Percentiles rank a stretch among this genome's conserved stretches.
phyloP scores from a whole-genome alignment of 1,139 yeast species.

The Dujonia santamariae region DNA sequence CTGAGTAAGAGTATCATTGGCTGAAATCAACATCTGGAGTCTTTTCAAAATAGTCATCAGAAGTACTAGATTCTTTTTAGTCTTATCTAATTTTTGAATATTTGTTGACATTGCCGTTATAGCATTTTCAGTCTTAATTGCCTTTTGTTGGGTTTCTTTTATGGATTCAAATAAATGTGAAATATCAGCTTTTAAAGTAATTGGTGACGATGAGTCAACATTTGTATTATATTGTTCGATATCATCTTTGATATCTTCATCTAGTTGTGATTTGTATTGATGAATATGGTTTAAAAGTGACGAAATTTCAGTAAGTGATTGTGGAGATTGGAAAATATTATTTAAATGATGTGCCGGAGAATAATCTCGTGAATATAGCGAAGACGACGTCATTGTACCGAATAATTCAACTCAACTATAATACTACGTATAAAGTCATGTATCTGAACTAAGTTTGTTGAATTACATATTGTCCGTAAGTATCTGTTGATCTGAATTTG shows the following conservation, averaged over 20 bases:
- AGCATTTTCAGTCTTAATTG: constrained; percentile 51
- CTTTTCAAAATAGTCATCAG: constrained; percentile 86
- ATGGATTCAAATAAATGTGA: constrained; percentile 42
- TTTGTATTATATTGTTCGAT: constrained; percentile 27
- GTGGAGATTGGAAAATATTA: constrained; percentile 39
- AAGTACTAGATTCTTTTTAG: constrained; percentile 76
- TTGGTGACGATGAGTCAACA: constrained; percentile 14
- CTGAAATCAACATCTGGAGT: constrained; percentile 80
- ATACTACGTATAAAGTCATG: too few relatives aligned
- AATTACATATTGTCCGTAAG: too few relatives aligned
- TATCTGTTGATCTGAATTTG: too few relatives aligned
- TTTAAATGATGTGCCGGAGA: constrained; percentile 34
- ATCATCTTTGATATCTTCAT: constrained; percentile 33
- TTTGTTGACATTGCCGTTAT: constrained; percentile 72
- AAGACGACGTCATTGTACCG: constrained; percentile 6
- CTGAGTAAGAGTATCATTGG: constrained; percentile 59
- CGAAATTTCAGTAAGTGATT: constrained; percentile 46
- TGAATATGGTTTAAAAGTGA: constrained; percentile 35
- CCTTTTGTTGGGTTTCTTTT: constrained; percentile 22
- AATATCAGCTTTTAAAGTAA: constrained; percentile 39
- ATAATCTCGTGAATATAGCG: constrained; percentile 20
- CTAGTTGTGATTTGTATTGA: constrained; percentile 46
- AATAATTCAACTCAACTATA: too few relatives aligned
- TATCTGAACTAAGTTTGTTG: too few relatives aligned
- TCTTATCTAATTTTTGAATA: constrained; percentile 73